A percentile compares a stretch with the other conserved stretches of the same genome.
Evolutionary conservation across 2,329 filamentous ascomycete genomes (phyloP).

Genomic region (Exophiala viscosa): DNA sequence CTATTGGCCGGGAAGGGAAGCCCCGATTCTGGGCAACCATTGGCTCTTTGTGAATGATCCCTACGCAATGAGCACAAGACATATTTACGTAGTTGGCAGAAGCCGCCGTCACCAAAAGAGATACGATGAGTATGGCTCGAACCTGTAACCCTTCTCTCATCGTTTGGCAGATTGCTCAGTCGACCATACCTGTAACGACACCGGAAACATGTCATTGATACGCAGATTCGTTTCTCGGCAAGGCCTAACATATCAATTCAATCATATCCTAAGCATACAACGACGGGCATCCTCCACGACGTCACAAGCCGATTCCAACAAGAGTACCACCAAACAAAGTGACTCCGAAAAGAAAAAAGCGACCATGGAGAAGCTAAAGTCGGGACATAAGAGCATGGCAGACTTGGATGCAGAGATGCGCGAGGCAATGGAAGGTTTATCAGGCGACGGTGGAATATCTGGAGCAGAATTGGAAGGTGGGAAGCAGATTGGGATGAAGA

Average conservation of each 20-base stretch:
- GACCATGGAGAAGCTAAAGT: constrained; percentile 40
- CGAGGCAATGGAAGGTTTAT: constrained; percentile 61
- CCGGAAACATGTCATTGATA: not conserved
- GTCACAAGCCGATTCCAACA: not conserved
- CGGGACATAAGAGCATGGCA: constrained; percentile 15
- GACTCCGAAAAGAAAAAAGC: constrained; percentile 12
- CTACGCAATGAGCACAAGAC: not conserved
- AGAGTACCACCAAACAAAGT: not conserved
- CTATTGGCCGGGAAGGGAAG: not conserved
- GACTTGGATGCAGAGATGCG: constrained; percentile 62
- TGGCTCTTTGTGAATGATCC: not conserved
- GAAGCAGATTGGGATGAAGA: constrained; percentile 67
- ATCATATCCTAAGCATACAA: not conserved
- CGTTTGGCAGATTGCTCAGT: not conserved
- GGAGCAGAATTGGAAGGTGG: constrained; percentile 75
- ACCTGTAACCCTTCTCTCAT: not conserved
- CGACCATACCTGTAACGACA: not conserved
- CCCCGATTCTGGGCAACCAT: not conserved
- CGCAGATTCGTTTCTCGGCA: not conserved
- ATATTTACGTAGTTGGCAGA: too few relatives aligned
- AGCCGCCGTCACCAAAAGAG: too few relatives aligned
- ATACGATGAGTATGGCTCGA: too few relatives aligned
- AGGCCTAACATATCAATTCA: not conserved
- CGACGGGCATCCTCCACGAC: constrained; percentile 3
- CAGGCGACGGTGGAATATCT: constrained; percentile 66